phyloP scores from a whole-genome alignment of 805 yeast genomes.

The Candida verbasci region DNA sequence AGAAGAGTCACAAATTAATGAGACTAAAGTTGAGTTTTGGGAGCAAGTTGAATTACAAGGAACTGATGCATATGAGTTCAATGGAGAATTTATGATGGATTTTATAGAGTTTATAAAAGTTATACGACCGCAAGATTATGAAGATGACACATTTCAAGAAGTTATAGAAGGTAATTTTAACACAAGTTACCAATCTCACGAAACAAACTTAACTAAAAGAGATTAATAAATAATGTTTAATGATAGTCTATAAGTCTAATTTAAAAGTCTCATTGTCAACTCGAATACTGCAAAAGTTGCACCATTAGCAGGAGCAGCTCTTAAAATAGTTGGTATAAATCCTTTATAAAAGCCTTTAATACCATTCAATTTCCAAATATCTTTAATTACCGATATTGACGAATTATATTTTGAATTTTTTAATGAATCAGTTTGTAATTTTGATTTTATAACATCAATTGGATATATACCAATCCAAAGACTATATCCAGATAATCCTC shows the following conservation, averaged over 20 bases:
- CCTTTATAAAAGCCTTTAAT: conserved; percentile 82
- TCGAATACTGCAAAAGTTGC: conserved; percentile 95
- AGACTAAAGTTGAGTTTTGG: conserved; percentile 7
- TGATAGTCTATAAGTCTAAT: no score
- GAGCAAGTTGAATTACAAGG: conserved; percentile 34
- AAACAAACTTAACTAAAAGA: conserved; percentile 8
- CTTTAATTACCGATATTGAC: conserved; percentile 54
- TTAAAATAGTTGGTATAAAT: conserved; percentile 82
- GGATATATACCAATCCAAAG: conserved; percentile 88
- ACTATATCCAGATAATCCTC: conserved; percentile 87
- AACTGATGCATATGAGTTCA: conserved; percentile 35
- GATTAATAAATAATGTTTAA: no score
- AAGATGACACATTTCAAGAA: conserved; percentile 12
- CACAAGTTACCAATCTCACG: background rate
- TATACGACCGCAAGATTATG: conserved; percentile 32
- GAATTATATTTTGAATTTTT: conserved; percentile 55
- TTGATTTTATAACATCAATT: conserved; percentile 85
- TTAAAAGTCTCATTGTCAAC: conserved; percentile 67
- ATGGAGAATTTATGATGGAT: conserved; percentile 38
- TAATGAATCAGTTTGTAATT: conserved; percentile 66
- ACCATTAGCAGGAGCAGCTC: conserved; percentile 98
- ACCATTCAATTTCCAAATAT: conserved; percentile 57
- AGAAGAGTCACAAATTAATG: conserved; percentile 8
- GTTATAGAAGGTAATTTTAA: background rate
- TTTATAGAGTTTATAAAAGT: conserved; percentile 37